These are phyloP conservation scores for Daldinia childiae DNA, from an alignment of 495 filamentous ascomycete species.

Conservation along the genomic window DNA sequence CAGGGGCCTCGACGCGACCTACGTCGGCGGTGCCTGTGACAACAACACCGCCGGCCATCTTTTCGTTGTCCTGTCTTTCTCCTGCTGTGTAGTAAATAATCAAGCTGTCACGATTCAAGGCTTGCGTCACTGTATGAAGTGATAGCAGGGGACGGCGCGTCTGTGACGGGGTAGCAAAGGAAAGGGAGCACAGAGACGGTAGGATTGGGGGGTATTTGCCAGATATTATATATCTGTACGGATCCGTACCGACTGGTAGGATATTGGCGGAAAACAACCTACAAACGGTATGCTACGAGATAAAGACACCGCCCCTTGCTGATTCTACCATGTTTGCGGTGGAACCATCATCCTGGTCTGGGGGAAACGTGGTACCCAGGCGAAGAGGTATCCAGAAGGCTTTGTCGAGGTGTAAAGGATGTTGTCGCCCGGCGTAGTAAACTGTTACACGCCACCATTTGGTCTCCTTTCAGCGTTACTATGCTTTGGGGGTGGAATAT, in stretches of 20 bases:
- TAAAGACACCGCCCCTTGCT: slow-evolving; percentile 31
- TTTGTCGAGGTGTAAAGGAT: slow-evolving; percentile 16
- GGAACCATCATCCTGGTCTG: slow-evolving; percentile 21
- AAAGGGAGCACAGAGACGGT: slow-evolving; percentile 29
- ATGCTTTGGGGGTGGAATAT: slow-evolving; percentile 33
- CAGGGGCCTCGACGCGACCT: slow-evolving; percentile 63
- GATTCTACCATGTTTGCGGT: slow-evolving; percentile 23
- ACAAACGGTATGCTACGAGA: slow-evolving; percentile 25
- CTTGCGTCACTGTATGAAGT: slow-evolving; percentile 30
- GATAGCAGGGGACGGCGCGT: slow-evolving; percentile 28
- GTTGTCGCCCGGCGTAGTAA: slow-evolving; percentile 25
- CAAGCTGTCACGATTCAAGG: slow-evolving; percentile 35
- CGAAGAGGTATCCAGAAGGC: slow-evolving; percentile 11
- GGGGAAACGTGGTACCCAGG: slow-evolving; percentile 39
- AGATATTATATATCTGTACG: slow-evolving; percentile 39
- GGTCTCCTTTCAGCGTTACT: slow-evolving; percentile 2
- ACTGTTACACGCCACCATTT: slow-evolving; percentile 29
- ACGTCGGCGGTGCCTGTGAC: slow-evolving; percentile 52
- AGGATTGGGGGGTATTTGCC: slow-evolving; percentile 35
- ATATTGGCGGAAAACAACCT: slow-evolving; percentile 34
- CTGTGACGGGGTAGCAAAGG: slow-evolving; percentile 33
- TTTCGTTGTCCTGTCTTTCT: slow-evolving; percentile 30
- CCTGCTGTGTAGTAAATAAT: slow-evolving; percentile 8
- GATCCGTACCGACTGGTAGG: slow-evolving; percentile 26
- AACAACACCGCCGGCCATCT: slow-evolving; percentile 52